These are phyloP conservation scores for Annulohypoxylon maeteangense DNA, from an alignment of 495 filamentous ascomycete species.

Conservation along the genomic window DNA sequence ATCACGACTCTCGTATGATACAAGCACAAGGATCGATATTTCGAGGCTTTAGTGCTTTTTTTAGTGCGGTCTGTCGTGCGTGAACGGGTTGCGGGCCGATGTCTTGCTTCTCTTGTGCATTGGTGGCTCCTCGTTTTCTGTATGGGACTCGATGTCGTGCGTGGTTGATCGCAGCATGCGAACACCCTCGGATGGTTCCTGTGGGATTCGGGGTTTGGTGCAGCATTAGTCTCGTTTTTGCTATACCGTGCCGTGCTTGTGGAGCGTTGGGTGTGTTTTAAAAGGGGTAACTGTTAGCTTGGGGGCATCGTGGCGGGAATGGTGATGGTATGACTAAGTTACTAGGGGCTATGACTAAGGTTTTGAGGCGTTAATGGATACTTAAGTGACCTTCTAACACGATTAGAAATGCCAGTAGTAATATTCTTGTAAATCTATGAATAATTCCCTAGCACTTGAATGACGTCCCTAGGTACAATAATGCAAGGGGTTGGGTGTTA, in stretches of 20 bases:
- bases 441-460: neutral
- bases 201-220: conserved; percentile 13
- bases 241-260: conserved; percentile 21
- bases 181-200: neutral
- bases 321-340: conserved; percentile 10
- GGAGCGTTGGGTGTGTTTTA: conserved; percentile 16
- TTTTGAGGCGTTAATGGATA: neutral
- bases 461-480: neutral
- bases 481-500: neutral
- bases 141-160: conserved; percentile 39
- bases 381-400: neutral
- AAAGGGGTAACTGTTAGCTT: neutral
- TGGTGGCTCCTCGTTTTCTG: neutral
- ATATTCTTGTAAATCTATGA: neutral
- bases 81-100: conserved; percentile 17
- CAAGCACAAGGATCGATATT: neutral
- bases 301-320: neutral
- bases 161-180: conserved; percentile 8
- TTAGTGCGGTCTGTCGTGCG: neutral
- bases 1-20: neutral
- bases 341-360: conserved; percentile 18
- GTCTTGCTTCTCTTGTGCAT: conserved; percentile 4
- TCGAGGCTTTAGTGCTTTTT: neutral
- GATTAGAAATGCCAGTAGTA: neutral
- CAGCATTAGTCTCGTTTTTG: conserved; percentile 9